Percentiles rank a stretch among this genome's conserved stretches.
phyloP scores from a whole-genome alignment of 2,329 filamentous ascomycete genomes.

The Colletotrichum chlorophyti region DNA sequence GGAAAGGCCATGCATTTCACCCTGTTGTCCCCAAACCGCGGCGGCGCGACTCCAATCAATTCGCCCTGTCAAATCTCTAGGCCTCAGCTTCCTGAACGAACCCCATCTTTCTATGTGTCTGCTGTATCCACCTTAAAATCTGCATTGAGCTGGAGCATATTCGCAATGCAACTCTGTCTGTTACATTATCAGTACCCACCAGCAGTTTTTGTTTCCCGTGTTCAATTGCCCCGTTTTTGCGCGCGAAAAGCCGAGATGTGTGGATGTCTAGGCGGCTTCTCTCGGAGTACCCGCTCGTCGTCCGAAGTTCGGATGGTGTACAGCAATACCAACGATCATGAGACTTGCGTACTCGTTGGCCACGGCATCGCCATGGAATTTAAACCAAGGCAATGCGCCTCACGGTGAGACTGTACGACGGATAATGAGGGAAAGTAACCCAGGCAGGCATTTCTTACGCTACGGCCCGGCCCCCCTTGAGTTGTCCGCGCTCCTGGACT shows the following conservation, averaged over 20 bases:
- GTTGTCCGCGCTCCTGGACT: not conserved
- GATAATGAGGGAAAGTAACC: not conserved
- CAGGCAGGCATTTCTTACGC: not conserved
- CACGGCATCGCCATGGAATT: not conserved
- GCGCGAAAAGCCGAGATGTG: slow-evolving; percentile 24
- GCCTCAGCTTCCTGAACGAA: slow-evolving; percentile 3
- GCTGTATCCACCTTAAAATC: slow-evolving; percentile 21
- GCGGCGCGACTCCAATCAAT: slow-evolving; percentile 23
- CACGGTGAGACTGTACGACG: slow-evolving; percentile 20
- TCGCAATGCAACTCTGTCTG: no score
- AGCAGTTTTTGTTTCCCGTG: slow-evolving; percentile 17
- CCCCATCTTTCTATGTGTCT: slow-evolving; percentile 15
- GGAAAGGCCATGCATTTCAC: slow-evolving; percentile 7
- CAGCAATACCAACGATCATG: no score
- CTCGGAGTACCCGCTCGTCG: slow-evolving; percentile 23
- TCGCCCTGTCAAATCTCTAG: slow-evolving; percentile 22
- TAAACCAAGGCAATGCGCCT: slow-evolving; percentile 16
- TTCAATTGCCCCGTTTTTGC: slow-evolving; percentile 20
- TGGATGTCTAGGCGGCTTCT: slow-evolving; percentile 23
- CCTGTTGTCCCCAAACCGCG: slow-evolving; percentile 8
- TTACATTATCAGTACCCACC: no score
- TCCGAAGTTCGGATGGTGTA: slow-evolving; percentile 22
- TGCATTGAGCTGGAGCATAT: no score
- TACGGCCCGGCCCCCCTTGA: slow-evolving; percentile 3
- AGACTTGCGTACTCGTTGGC: not conserved